Evolutionary conservation across 192 early-diverging fungal genomes (phyloP).

Genomic region (Backusella parvicylindrica): DNA sequence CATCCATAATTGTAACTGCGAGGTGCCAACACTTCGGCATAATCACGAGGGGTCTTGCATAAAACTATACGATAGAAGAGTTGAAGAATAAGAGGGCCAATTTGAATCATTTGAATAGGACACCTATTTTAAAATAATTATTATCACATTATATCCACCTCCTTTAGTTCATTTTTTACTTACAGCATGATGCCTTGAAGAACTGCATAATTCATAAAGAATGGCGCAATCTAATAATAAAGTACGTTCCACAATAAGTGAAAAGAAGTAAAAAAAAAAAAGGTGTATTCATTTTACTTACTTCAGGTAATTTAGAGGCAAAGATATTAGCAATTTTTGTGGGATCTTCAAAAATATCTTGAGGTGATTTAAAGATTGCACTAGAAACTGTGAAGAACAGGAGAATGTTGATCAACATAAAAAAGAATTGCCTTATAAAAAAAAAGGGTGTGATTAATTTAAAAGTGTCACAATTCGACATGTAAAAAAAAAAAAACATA

Average conservation of each 20-base stretch:
- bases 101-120: constrained; percentile 68
- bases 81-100: constrained; percentile 59
- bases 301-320: constrained; percentile 62
- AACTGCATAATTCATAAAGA: constrained; percentile 75
- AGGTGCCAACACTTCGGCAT: constrained; percentile 69
- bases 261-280: background rate
- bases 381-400: constrained; percentile 73
- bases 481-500: constrained; percentile 3
- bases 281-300: background rate
- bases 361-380: constrained; percentile 59
- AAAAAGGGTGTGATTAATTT: background rate
- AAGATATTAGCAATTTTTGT: constrained; percentile 58
- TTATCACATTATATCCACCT: background rate
- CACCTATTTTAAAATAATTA: constrained; percentile 25
- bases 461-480: background rate
- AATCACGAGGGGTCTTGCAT: constrained; percentile 78
- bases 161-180: constrained; percentile 6
- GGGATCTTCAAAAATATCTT: constrained; percentile 62
- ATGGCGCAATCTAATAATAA: constrained; percentile 56
- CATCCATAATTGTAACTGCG: constrained; percentile 67
- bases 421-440: constrained; percentile 66
- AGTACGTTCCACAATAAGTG: background rate
- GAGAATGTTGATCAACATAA: constrained; percentile 72
- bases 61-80: constrained; percentile 51
- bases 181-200: constrained; percentile 65